Percentiles rank a stretch among this genome's conserved stretches.
phyloP scores from a whole-genome alignment of 208 protist species.

The Phytomonas serpens region DNA sequence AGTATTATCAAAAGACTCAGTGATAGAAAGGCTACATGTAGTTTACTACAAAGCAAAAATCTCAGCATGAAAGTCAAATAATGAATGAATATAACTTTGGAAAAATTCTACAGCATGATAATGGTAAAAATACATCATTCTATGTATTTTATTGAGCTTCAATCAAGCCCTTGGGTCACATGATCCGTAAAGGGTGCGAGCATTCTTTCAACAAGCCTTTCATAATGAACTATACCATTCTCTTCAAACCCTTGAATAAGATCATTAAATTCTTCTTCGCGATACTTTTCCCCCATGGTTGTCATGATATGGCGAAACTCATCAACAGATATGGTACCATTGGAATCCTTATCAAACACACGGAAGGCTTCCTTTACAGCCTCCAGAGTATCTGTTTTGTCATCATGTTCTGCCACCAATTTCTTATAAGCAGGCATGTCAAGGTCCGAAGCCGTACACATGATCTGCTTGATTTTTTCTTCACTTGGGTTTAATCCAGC shows the following conservation, averaged over 20 bases:
- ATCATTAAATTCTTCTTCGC: constrained; percentile 91
- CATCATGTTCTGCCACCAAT: constrained; percentile 77
- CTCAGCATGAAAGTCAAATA: background rate
- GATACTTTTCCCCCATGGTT: constrained; percentile 95
- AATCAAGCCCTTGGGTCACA: constrained; percentile 36
- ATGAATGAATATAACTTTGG: background rate
- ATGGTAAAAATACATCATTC: constrained; percentile 10
- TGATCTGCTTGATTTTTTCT: constrained; percentile 86
- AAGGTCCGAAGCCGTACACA: constrained; percentile 51
- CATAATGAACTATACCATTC: constrained; percentile 86
- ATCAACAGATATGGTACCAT: constrained; percentile 92
- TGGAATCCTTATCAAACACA: constrained; percentile 94
- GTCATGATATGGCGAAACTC: constrained; percentile 97
- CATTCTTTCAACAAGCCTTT: constrained; percentile 86
- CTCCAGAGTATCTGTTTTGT: constrained; percentile 90
- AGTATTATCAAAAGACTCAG: background rate
- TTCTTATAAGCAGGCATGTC: constrained; percentile 80
- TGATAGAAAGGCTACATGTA: background rate
- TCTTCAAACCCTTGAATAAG: constrained; percentile 90
- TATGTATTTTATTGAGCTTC: background rate
- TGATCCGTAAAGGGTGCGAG: constrained; percentile 87
- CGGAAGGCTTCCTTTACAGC: constrained; percentile 95
- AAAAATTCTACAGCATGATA: background rate
- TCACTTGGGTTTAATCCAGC: constrained; percentile 91
- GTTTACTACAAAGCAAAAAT: background rate